These are phyloP conservation scores for Fraxinus quadrangulata DNA, from an alignment of 257 asterid genomes.

Conservation along the genomic window DNA sequence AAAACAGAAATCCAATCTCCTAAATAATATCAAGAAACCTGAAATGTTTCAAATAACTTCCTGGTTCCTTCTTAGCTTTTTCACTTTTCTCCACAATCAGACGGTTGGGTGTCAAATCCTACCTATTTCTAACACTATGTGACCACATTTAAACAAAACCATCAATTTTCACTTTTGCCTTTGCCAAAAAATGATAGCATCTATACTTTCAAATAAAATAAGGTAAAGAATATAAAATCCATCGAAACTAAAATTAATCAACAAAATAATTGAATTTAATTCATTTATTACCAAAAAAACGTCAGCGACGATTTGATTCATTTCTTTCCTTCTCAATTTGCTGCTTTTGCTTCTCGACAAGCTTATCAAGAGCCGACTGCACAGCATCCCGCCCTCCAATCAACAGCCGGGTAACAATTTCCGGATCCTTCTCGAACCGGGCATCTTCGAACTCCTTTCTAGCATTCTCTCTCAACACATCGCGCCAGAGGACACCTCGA, in stretches of 20 bases:
- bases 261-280: not conserved
- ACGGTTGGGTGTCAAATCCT: not conserved
- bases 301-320: conserved; percentile 39
- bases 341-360: conserved; percentile 90
- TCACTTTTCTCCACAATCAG: not conserved
- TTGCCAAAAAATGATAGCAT: not conserved
- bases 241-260: not conserved
- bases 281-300: not conserved
- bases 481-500: conserved; percentile 86
- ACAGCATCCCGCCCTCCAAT: conserved; percentile 91
- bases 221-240: not conserved
- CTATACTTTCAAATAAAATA: not conserved
- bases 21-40: not conserved
- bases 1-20: not conserved
- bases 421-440: conserved; percentile 83
- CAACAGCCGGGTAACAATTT: conserved; percentile 68
- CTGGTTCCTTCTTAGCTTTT: not conserved
- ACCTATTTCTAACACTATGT: not conserved
- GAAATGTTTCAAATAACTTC: not conserved
- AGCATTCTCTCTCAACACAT: conserved; percentile 81
- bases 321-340: conserved; percentile 63
- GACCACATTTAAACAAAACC: not conserved
- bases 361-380: conserved; percentile 81
- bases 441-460: conserved; percentile 88
- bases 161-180: not conserved